Evolutionary conservation across 2,329 filamentous ascomycete species (phyloP).

Genomic region (Botrytis paeoniae): DNA sequence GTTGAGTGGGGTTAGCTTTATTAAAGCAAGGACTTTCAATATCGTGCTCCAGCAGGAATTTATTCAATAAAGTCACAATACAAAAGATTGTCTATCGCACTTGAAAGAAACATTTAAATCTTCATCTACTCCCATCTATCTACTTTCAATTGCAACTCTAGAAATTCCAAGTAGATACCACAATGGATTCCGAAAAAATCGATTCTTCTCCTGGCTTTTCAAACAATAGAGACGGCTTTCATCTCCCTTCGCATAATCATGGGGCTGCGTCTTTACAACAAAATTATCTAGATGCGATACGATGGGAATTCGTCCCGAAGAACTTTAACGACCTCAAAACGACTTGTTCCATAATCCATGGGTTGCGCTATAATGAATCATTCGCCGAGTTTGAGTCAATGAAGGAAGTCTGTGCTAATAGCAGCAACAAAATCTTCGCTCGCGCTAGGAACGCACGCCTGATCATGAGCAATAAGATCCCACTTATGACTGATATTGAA

Average conservation of each 20-base stretch:
- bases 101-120: not conserved
- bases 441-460: not conserved
- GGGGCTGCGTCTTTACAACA: not conserved
- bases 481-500: not conserved
- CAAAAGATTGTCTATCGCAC: not conserved
- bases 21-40: not conserved
- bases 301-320: not conserved
- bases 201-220: not conserved
- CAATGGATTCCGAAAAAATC: not conserved
- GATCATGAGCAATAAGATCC: not conserved
- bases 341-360: not conserved
- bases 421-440: not conserved
- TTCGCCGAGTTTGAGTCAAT: not conserved
- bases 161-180: not conserved
- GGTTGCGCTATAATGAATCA: not conserved
- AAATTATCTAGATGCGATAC: not conserved
- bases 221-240: rapidly evolving
- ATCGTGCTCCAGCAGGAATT: not conserved
- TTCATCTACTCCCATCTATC: not conserved
- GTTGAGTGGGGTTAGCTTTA: not conserved
- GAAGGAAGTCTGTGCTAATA: not conserved
- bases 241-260: rapidly evolving
- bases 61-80: not conserved
- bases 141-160: too few relatives aligned
- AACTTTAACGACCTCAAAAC: not conserved